phyloP scores from a whole-genome alignment of 352 stramenopile genomes.

The Pythium periplocum region DNA sequence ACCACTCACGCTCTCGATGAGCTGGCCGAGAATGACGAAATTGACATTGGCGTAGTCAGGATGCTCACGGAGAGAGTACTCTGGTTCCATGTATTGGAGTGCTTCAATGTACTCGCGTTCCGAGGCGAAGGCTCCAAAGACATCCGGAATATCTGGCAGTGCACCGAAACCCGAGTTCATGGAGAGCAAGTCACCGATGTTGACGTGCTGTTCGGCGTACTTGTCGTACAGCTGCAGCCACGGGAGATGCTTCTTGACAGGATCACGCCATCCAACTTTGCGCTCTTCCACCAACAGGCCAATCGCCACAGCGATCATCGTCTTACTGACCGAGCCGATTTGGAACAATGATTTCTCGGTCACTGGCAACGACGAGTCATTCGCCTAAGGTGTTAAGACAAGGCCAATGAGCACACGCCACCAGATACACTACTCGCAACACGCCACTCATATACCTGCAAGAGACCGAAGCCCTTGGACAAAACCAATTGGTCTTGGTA shows the following conservation, averaged over 20 bases:
- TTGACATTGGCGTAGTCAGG: constrained; percentile 64
- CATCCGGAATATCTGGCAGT: constrained; percentile 17
- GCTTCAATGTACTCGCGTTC: constrained; percentile 27
- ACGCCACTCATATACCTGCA: constrained; percentile 1
- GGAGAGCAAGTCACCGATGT: constrained; percentile 39
- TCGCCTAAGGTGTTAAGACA: constrained; percentile 9
- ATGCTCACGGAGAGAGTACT: constrained; percentile 35
- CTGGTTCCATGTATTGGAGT: constrained; percentile 31
- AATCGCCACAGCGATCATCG: constrained; percentile 38
- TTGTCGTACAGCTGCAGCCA: constrained; percentile 51
- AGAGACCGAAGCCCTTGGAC: constrained; percentile 8
- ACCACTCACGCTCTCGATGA: constrained; percentile 45
- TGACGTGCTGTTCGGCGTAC: constrained; percentile 47
- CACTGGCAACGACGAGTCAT: constrained; percentile 27
- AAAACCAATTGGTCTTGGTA: constrained; percentile 37
- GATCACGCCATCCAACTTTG: constrained; percentile 43
- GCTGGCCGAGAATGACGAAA: constrained; percentile 52
- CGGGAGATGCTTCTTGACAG: constrained; percentile 47
- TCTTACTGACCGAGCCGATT: constrained; percentile 67
- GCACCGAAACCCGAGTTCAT: constrained; percentile 56
- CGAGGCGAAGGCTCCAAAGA: constrained; percentile 32
- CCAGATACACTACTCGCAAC: not conserved
- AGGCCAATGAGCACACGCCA: not conserved
- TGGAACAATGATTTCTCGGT: constrained; percentile 50
- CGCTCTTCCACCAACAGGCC: constrained; percentile 39